Evolutionary conservation across 441 rosid species (phyloP), one percentile per base, ranked within the genome.

Genomic region (Croton laevigatus): DNA sequence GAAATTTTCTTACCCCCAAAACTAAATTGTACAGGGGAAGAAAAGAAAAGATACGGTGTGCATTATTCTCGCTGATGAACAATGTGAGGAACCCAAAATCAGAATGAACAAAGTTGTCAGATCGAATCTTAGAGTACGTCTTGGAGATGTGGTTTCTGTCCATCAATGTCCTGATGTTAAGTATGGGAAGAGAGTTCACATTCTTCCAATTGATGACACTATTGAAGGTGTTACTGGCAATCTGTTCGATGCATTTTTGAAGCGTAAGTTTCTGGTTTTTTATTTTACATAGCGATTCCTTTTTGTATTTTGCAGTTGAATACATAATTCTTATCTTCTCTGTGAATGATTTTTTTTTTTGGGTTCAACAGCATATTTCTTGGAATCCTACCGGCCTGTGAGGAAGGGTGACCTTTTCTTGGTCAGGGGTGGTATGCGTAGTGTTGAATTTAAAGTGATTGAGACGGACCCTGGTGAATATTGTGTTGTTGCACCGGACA

Each of bases 141-240:
- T 87, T 13, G 91, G 92, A 55, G 95, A 89, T 78, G 92, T 89
- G 69, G 86, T 89, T 38, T 89, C 95, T 59, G 85, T 87, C 69
- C 91, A 89, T 67, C 91, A 89, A 59, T 89, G 91, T 69, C 85
- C 94, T n/a, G 91, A 85, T 82, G 89, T 89, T 42, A 89, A 89
- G 66, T 89, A 89, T 69, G 94, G 91, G 20, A 87, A 87, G 80
- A 88, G 94, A 65, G 94, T 89, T 17, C 94, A 89, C 83, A 87
- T 89, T 51, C 81, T 89, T 71, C 91, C 94, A 0, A 72, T 90
- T 13, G 96, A 88, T 78, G 96, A 90, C 78, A 87, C 96, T 1
- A 79, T 90, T 65, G 96, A 90, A 79, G 96, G 93, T n/a, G 85
- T 88, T 55, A 85, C 93, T 52, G 96, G 96, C 66, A 88, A 79